Percentiles rank a stretch among this genome's conserved stretches.
Evolutionary conservation across 2,329 filamentous ascomycete species (phyloP).

Genomic region (Trichoderma arundinaceum): DNA sequence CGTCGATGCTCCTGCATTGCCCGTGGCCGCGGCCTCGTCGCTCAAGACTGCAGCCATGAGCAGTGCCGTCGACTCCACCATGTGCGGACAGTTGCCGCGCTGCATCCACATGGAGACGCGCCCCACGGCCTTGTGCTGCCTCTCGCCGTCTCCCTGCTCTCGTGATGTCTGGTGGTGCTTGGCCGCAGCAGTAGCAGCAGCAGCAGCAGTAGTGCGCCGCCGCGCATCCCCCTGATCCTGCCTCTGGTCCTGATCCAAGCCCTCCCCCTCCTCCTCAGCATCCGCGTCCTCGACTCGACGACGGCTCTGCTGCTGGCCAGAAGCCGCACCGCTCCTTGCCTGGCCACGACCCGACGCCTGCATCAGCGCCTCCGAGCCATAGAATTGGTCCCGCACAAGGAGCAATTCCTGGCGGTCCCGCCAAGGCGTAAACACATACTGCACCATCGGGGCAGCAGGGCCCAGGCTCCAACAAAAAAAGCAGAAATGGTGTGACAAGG

Average conservation of each 20-base stretch:
- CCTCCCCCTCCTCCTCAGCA: constrained; percentile 28
- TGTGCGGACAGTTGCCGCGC: constrained; percentile 75
- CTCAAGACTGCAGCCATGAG: constrained; percentile 71
- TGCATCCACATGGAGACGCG: constrained; percentile 72
- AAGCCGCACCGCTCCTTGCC: constrained; percentile 19
- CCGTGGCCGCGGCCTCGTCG: constrained; percentile 54
- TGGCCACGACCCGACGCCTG: constrained; percentile 23
- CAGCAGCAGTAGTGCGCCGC: constrained; percentile 19
- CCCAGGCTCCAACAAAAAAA: not conserved
- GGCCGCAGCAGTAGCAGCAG: constrained; percentile 18
- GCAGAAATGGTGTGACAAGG: constrained; percentile 6
- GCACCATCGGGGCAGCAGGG: constrained; percentile 58
- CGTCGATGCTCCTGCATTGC: constrained; percentile 50
- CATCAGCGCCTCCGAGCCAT: constrained; percentile 43
- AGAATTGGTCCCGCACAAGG: constrained; percentile 68
- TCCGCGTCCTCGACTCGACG: constrained; percentile 12
- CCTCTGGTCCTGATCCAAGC: not conserved
- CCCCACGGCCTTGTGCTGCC: constrained; percentile 56
- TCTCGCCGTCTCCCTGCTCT: constrained; percentile 24
- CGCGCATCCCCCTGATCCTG: constrained; percentile 16
- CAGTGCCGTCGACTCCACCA: constrained; percentile 79
- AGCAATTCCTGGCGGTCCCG: constrained; percentile 69
- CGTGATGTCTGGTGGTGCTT: constrained; percentile 14
- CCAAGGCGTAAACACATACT: constrained; percentile 78
- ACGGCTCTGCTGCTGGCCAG: constrained; percentile 4